Percentiles rank a stretch among this genome's conserved stretches.
These are phyloP conservation scores for Arxiozyma bovina DNA, from an alignment of 1,139 yeast genomes.

Conservation along the genomic window DNA sequence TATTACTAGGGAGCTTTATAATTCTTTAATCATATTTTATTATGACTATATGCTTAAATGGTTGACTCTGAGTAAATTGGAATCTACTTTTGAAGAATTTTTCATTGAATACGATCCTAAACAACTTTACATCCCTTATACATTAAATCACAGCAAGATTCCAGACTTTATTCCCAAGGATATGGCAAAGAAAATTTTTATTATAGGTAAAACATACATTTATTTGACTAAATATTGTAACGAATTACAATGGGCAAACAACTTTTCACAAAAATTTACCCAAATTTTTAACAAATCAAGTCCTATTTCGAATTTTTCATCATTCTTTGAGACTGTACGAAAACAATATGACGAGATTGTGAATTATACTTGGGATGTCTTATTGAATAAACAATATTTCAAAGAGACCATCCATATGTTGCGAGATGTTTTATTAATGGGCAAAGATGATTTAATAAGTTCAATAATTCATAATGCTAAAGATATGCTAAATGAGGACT, in stretches of 20 bases:
- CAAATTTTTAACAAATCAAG: conserved; percentile 10
- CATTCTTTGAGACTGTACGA: conserved; percentile 39
- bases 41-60: conserved; percentile 54
- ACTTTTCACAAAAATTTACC: conserved; percentile 32
- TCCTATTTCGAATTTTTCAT: conserved; percentile 6
- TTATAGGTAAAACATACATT: conserved; percentile 70
- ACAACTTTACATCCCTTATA: conserved; percentile 12
- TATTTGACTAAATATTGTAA: conserved; percentile 59
- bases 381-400: conserved; percentile 44
- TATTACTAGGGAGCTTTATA: conserved; percentile 41
- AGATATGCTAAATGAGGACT: conserved; percentile 49
- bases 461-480: conserved; percentile 51
- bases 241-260: conserved; percentile 51
- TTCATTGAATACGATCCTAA: conserved; percentile 39
- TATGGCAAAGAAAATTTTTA: conserved; percentile 50
- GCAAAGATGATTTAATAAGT: conserved; percentile 71
- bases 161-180: conserved; percentile 50
- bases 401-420: conserved; percentile 51
- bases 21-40: conserved; percentile 50
- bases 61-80: conserved; percentile 60
- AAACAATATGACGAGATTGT: conserved; percentile 52
- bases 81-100: conserved; percentile 52
- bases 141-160: conserved; percentile 34
- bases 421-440: conserved; percentile 61
- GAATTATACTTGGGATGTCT: conserved; percentile 42